phyloP scores from a whole-genome alignment of 768 basidiomycete genomes.

The Pleurotus giganteus region DNA sequence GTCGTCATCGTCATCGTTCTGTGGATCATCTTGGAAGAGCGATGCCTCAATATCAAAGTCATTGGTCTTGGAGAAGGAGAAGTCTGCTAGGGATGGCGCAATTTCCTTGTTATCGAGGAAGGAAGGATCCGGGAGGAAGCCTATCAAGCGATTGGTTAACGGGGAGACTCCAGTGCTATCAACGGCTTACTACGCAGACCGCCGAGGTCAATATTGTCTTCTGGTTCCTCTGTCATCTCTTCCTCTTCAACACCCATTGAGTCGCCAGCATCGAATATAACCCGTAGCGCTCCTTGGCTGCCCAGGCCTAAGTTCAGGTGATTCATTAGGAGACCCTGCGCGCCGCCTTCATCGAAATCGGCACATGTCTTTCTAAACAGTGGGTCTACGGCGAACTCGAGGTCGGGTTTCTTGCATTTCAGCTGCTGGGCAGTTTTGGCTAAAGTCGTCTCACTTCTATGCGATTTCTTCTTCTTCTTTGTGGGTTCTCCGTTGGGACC shows the following conservation, averaged over 20 bases:
- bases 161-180: neutral
- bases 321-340: constrained; percentile 95
- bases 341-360: constrained; percentile 98
- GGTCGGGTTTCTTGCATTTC: constrained; percentile 88
- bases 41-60: constrained; percentile 56
- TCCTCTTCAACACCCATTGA: constrained; percentile 82
- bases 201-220: constrained; percentile 64
- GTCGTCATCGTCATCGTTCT: constrained; percentile 38
- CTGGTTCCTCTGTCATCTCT: constrained; percentile 69
- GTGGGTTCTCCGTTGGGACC: constrained; percentile 65
- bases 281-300: constrained; percentile 77
- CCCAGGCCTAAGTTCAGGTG: constrained; percentile 80
- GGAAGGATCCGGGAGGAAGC: constrained; percentile 73
- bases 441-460: constrained; percentile 80
- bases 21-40: constrained; percentile 56
- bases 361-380: constrained; percentile 97
- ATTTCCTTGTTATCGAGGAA: constrained; percentile 69
- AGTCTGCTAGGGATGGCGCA: constrained; percentile 75
- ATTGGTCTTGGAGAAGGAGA: constrained; percentile 75
- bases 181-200: constrained; percentile 53
- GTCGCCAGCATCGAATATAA: constrained; percentile 96
- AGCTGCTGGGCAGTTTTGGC: constrained; percentile 82
- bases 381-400: constrained; percentile 96
- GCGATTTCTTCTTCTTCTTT: constrained; percentile 60
- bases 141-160: constrained; percentile 13